These are phyloP conservation scores for Fusarium xylarioides DNA, from an alignment of 2,329 filamentous ascomycete genomes.

Conservation along the genomic window DNA sequence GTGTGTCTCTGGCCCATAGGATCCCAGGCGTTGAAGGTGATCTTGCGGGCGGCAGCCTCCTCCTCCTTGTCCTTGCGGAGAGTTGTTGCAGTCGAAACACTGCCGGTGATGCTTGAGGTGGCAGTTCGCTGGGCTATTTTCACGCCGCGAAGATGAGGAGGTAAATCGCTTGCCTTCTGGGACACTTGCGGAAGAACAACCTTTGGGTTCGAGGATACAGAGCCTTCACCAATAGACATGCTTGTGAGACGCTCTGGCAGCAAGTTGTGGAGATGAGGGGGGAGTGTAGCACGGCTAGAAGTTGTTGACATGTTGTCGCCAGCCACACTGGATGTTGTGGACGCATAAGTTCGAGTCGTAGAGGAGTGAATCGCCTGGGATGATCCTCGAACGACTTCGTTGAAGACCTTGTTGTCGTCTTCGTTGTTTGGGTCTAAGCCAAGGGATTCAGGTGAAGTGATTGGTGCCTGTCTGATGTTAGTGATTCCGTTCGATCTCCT, in stretches of 20 bases:
- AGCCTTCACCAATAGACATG: neutral
- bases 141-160: constrained; percentile 9
- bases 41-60: neutral
- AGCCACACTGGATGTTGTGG: constrained; percentile 15
- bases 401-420: neutral
- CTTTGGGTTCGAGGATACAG: neutral
- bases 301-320: constrained; percentile 12
- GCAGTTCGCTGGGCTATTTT: neutral
- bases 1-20: constrained; percentile 35
- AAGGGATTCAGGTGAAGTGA: constrained; percentile 36
- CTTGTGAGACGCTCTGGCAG: neutral
- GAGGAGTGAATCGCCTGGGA: neutral
- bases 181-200: neutral
- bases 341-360: neutral
- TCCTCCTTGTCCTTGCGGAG: constrained; percentile 28
- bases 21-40: constrained; percentile 47
- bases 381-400: neutral
- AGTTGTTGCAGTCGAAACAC: constrained; percentile 46
- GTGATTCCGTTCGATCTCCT: neutral
- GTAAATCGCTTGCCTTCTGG: neutral
- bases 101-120: constrained; percentile 10
- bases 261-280: constrained; percentile 2
- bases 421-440: constrained; percentile 26
- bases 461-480: constrained; percentile 40
- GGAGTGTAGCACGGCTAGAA: neutral